Base-by-base conservation (phyloP, 148 eudicot genomes). In the Rhododendron kiyosumense region DNA sequence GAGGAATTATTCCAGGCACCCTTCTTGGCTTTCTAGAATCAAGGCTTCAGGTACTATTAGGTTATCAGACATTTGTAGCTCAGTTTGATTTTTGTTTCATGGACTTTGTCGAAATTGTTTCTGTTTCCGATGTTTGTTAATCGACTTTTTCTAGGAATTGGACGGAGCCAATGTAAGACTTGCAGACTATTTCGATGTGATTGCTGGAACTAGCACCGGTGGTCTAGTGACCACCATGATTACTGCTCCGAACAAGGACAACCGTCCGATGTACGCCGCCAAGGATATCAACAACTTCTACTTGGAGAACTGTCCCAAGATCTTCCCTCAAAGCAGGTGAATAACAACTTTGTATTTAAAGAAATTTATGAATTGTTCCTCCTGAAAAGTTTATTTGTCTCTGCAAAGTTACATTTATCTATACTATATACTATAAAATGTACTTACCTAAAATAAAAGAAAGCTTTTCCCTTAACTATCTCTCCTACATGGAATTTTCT, bases 181-280 rank as follows among this genome's bases (percentile, higher is more conserved):
- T 41, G 45, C 45, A 41, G 45, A 41, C 45, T 41, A 41, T 41
- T 41, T 41, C 1, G 45, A 41, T 41, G 45, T 41, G 45, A 41
- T 41, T 41, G 45, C 45, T 1, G 45, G 45, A 6, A 41, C 45
- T 41, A 41, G 45, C 45, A 41, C 45, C 8, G 45, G 45, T 41
- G 45, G 45, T 8, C 87, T 90, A 28, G 79, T 90, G 3, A 85
- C 92, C 15, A 81, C 89, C 43, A 90, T 90, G 90, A 83, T 90
- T 24, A 43, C 92, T 3, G 88, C 92, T 20, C 90, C 92, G 3
- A 85, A 88, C 75, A 81, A 84, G 30, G 67, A 88, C 57, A 87
- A 84, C 46, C 85, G 87, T 3, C 92, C 92, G 38, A 49, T 89
- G 26, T 90, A 85, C 38, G 87, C 90, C 45, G 92, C 92, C 61